Conservation (phyloP, 257 asterid genomes). For the Petunia secreta region DNA sequence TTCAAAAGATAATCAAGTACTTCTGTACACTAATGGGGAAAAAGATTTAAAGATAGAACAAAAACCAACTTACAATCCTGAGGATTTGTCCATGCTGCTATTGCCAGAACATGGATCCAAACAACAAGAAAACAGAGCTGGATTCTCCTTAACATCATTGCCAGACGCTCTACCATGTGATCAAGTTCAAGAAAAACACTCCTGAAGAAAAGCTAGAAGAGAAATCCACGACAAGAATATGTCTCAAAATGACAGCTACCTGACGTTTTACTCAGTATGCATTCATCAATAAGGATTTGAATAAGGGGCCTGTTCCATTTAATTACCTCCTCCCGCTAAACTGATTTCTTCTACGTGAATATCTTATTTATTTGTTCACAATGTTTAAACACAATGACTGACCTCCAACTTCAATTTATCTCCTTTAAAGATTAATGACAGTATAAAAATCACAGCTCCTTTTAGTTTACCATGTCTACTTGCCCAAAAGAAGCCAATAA, state of each 20-base stretch:
- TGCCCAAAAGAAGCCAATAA: background rate
- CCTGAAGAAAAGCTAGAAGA: background rate
- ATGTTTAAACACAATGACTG: conserved; percentile 13
- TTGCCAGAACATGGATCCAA: conserved; percentile 38
- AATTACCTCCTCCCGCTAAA: background rate
- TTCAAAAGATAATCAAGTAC: background rate
- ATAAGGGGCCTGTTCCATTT: conserved; percentile 15
- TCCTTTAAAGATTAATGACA: background rate
- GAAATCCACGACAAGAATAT: conserved; percentile 12
- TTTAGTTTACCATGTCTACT: background rate
- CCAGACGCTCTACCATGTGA: conserved; percentile 25
- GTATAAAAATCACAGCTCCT: background rate
- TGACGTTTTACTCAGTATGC: background rate
- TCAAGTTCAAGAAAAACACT: conserved; percentile 13
- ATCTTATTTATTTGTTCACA: conserved; percentile 16
- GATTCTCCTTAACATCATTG: conserved; percentile 41
- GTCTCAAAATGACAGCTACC: background rate
- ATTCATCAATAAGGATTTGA: background rate
- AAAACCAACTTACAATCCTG: conserved; percentile 51
- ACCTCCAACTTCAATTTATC: conserved; percentile 11
- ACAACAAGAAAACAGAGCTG: conserved; percentile 43
- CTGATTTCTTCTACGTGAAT: background rate
- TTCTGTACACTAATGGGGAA: background rate
- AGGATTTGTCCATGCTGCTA: conserved; percentile 52
- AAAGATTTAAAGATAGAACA: background rate